A percentile compares a stretch with the other conserved stretches of the same genome.
Evolutionary conservation across 768 basidiomycete genomes (phyloP).

Genomic region (Macrolepiota dolichaula): DNA sequence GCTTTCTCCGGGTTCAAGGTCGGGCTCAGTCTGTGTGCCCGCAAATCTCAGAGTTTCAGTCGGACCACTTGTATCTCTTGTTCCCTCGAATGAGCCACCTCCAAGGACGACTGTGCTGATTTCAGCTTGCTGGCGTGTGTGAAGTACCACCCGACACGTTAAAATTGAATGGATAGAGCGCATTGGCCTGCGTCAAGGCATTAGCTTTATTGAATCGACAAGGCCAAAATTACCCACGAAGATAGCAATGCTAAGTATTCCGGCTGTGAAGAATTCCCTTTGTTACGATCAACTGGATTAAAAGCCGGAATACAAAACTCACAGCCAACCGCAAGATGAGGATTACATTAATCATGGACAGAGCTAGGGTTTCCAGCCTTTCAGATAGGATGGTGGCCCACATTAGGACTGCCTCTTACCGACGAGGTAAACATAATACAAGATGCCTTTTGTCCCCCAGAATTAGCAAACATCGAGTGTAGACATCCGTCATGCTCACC

Average conservation of each 20-base stretch:
- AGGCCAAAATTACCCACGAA: background rate
- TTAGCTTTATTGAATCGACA: background rate
- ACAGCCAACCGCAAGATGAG: background rate
- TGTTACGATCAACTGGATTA: background rate
- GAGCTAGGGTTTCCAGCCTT: background rate
- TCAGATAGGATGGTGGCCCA: background rate
- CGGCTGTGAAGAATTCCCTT: background rate
- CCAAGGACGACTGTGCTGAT: background rate
- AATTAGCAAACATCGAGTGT: no score
- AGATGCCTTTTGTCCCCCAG: background rate
- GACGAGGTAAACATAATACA: constrained; percentile 11
- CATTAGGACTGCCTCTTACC: background rate
- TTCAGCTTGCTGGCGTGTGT: background rate
- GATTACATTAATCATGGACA: background rate
- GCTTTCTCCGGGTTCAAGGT: background rate
- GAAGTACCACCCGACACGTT: constrained; percentile 4
- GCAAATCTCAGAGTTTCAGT: background rate
- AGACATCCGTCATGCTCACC: background rate
- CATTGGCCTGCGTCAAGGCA: background rate
- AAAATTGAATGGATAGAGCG: constrained; percentile 6
- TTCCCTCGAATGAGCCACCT: background rate
- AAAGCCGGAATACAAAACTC: background rate
- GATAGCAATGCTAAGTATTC: background rate
- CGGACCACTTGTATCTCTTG: background rate
- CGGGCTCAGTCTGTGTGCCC: background rate